Evolutionary conservation across 2,329 filamentous ascomycete species (phyloP).

Genomic region (Aspergillus chevalieri): DNA sequence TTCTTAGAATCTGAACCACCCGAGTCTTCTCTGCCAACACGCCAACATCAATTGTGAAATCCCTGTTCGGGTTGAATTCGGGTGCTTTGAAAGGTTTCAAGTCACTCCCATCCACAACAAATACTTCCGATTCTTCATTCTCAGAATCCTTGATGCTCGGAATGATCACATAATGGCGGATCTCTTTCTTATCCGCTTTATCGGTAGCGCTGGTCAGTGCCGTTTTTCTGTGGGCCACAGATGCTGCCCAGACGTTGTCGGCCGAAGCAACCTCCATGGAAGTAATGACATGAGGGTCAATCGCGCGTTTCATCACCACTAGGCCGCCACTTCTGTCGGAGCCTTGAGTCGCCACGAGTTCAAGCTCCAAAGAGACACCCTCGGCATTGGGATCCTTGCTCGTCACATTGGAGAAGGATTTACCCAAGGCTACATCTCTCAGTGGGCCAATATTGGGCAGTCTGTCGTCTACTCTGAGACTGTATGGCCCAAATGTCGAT

Average conservation of each 20-base stretch:
- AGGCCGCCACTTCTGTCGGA: constrained; percentile 58
- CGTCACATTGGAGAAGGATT: constrained; percentile 42
- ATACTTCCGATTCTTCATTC: constrained; percentile 72
- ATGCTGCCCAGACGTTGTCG: constrained; percentile 76
- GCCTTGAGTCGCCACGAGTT: constrained; percentile 52
- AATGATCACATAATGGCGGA: constrained; percentile 74
- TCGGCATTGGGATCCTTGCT: constrained; percentile 42
- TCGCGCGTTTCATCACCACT: constrained; percentile 68
- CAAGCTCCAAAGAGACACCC: constrained; percentile 35
- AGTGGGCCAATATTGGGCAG: constrained; percentile 75
- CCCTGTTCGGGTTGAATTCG: constrained; percentile 87
- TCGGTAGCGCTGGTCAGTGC: constrained; percentile 45
- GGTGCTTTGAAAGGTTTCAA: constrained; percentile 72
- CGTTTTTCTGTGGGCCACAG: constrained; percentile 39
- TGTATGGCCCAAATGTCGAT: constrained; percentile 49
- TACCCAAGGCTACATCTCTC: constrained; percentile 65
- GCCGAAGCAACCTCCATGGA: constrained; percentile 67
- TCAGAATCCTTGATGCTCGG: constrained; percentile 61
- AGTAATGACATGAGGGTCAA: constrained; percentile 66
- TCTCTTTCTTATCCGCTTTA: constrained; percentile 47
- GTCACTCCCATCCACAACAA: constrained; percentile 64
- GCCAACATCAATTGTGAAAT: constrained; percentile 77
- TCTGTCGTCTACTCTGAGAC: constrained; percentile 70
- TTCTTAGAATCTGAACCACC: constrained; percentile 80
- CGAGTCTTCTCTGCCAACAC: constrained; percentile 73